A percentile compares a stretch with the other conserved stretches of the same genome.
These are phyloP conservation scores for Hydnomerulius pinastri DNA, from an alignment of 768 basidiomycete genomes.

Conservation along the genomic window DNA sequence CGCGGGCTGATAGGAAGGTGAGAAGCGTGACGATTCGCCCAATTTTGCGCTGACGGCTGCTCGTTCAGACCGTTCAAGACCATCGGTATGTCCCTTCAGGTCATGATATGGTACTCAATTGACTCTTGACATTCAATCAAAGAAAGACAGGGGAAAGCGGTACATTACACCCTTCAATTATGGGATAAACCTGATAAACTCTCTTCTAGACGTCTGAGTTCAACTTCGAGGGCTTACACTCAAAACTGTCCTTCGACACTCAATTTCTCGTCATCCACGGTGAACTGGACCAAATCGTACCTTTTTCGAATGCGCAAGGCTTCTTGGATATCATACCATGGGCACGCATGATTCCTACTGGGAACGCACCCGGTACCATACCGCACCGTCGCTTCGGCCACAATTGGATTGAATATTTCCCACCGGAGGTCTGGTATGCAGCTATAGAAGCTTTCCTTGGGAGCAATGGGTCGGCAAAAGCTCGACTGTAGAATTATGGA, in stretches of 20 bases:
- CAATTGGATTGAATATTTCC: slow-evolving; percentile 50
- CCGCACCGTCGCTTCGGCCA: slow-evolving; percentile 43
- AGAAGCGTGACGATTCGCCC: neutral
- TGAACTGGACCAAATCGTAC: slow-evolving; percentile 39
- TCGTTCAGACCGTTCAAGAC: slow-evolving; percentile 31
- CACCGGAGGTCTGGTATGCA: slow-evolving; percentile 40
- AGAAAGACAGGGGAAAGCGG: slow-evolving; percentile 33
- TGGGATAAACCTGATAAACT: neutral
- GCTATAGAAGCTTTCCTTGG: slow-evolving; percentile 39
- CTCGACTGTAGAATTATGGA: slow-evolving; percentile 3
- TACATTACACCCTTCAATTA: slow-evolving; percentile 13
- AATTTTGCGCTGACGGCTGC: neutral
- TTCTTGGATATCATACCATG: slow-evolving; percentile 39
- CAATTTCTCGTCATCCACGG: slow-evolving; percentile 45
- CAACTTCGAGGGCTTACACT: slow-evolving; percentile 35
- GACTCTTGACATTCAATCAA: neutral
- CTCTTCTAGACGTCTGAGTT: slow-evolving; percentile 13
- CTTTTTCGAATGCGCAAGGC: slow-evolving; percentile 37
- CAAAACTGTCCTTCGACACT: slow-evolving; percentile 31
- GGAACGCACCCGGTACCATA: slow-evolving; percentile 31
- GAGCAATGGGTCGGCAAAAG: neutral
- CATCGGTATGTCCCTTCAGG: slow-evolving; percentile 26
- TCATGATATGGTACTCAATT: neutral
- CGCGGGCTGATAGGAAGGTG: slow-evolving; percentile 26
- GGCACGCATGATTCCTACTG: slow-evolving; percentile 37